Base-by-base conservation (phyloP, 2,329 filamentous ascomycete species). In the Curvularia lunata region DNA sequence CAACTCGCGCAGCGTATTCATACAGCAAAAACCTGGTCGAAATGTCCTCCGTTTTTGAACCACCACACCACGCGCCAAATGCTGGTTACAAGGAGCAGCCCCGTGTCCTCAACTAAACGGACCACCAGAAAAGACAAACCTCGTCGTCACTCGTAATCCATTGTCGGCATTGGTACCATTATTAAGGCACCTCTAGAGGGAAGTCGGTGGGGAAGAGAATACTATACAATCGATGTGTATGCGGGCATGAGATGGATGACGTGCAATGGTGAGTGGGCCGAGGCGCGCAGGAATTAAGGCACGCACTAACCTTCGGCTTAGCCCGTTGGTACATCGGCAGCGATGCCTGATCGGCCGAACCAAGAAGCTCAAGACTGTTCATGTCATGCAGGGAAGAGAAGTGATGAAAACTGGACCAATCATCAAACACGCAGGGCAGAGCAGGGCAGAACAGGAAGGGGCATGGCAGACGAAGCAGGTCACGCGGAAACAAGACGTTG, bases 91-190 rank as follows among this genome's bases (percentile, higher is more conserved):
- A 45, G 25, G 37, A 25, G 45, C 59, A 53, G 41, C 45, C 49
- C 38, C 38, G 41, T 46, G 42, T 46, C 46, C 49, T 50, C 45
- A 48, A 59, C 48, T 46, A 52, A 8, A 28, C 8, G 52, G 46
- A 52, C 54, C 56, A 67, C 64, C 60, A 45, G 30, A 64, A 63
- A 63, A 55, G 60, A 54, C 61, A 60, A 61, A 57, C 59, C 59
- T 68, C 63, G 52, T 68, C 64, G 52, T 68, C 66, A 68, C 52
- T 65, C 67, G 52, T 67, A 47, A 65, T 54, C 60, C 61, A 52
- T 64, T 64, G 52, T 58, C 61, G 61, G 57, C 59, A 49, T 57
- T 50, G 53, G 48, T 51, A 51, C 59, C 55, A 46, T 51, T 27
- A 47, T 53, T 46, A 58, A 50, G 51, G 40, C 47, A 54, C 53